Percentiles rank a stretch among this genome's conserved stretches.
Evolutionary conservation across 2,329 filamentous ascomycete species (phyloP).

Genomic region (Atkinsonella hypoxylon): DNA sequence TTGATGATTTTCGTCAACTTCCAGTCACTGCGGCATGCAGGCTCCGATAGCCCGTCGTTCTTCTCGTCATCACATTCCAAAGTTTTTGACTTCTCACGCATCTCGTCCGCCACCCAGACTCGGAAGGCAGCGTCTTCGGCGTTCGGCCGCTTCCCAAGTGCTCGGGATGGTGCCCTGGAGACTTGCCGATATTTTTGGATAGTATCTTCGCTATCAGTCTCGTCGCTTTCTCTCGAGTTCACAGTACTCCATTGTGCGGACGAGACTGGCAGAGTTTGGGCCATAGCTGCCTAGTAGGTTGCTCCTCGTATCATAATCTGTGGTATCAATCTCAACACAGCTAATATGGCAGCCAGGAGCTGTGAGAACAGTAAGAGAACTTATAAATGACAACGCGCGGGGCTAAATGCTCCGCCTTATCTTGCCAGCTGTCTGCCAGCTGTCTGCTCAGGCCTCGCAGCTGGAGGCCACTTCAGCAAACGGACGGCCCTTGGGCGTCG

Average conservation of each 20-base stretch:
- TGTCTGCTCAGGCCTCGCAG: no score
- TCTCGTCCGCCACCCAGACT: slow-evolving; percentile 5
- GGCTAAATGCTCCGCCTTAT: no score
- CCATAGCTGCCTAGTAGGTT: no score
- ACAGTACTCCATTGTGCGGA: neutral
- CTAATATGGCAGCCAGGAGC: no score
- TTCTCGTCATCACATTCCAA: neutral
- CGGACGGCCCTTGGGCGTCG: no score
- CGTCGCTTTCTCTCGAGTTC: neutral
- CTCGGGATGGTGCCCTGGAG: neutral
- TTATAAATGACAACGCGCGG: no score
- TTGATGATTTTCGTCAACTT: slow-evolving; percentile 46
- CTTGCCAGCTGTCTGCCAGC: no score
- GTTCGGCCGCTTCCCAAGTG: neutral
- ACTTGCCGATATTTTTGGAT: slow-evolving; percentile 4
- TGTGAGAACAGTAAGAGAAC: no score
- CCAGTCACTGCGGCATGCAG: neutral
- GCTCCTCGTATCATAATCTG: no score
- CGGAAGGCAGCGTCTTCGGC: slow-evolving; percentile 8
- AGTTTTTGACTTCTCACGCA: neutral
- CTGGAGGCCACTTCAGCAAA: no score
- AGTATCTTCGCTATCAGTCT: slow-evolving; percentile 8
- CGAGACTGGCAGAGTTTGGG: no score
- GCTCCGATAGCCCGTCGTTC: neutral
- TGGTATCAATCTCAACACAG: no score